Base-by-base conservation (phyloP, 345 rosid species). In the Excoecaria cochinchinensis region DNA sequence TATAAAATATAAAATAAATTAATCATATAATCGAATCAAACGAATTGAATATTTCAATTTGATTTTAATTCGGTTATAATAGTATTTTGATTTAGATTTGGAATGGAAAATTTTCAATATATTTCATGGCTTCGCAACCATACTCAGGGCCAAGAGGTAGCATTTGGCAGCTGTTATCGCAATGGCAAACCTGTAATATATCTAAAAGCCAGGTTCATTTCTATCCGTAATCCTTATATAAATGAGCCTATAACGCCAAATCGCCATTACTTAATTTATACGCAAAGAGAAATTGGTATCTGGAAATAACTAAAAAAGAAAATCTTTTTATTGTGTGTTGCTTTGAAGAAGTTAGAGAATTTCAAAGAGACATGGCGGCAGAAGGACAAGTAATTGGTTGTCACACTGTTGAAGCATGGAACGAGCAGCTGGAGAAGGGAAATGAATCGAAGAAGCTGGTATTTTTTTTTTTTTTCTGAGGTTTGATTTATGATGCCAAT, bases 341-440 rank as follows among this genome's bases (percentile, higher is more conserved):
- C 15, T 63, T 16, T n/a, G 11, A 11, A 46, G 9, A 31, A 1
- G 12, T 16, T 47, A 62, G 56, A 55, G 77, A 24, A 55, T 53
- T 16, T 55, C 22, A 8, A 22, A 24, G 63, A 64, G 66, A 73
- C 68, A 85, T 81, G 86, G 85, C 84, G 51, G 87, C 84, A 17
- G 92, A 89, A 44, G 97, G 97, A 68, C 92, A 89, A 64, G 93
- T 94, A 66, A 84, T 92, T 67, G 72, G 83, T 3, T 92, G 97
- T 77, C 95, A 89, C 90, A 85, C 87, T 53, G 73, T 86, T 21
- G 91, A 91, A 42, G 81, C 81, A 44, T 92, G 97, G 97, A 82
- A 75, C 60, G 83, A 89, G 60, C 90, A 92, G 52, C 82, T 94
- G 17, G 72, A 79, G 77, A 87, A 78, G 82, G 82, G 82, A 52